These are phyloP conservation scores for Coprinopsis strossmayeri DNA, from an alignment of 768 basidiomycete genomes.

Conservation along the genomic window DNA sequence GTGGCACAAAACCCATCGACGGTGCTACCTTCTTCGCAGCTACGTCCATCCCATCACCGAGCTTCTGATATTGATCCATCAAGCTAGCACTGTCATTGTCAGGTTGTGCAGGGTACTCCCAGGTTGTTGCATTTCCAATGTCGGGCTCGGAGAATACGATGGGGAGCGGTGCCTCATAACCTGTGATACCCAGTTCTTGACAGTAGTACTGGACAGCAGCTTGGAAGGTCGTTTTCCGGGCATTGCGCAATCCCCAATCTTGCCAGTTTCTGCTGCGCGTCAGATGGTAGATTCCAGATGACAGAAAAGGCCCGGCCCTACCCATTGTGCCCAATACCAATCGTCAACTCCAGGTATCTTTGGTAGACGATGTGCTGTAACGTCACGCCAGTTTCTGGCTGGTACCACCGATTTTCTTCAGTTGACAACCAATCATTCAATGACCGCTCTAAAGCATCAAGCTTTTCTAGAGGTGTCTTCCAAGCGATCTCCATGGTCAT, in stretches of 20 bases:
- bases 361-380: constrained; percentile 63
- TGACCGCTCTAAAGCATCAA: constrained; percentile 60
- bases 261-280: constrained; percentile 22
- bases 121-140: constrained; percentile 3
- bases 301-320: constrained; percentile 14
- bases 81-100: not conserved
- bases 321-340: constrained; percentile 56
- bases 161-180: constrained; percentile 55
- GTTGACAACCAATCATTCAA: constrained; percentile 73
- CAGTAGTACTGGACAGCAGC: constrained; percentile 72
- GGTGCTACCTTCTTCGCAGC: constrained; percentile 27
- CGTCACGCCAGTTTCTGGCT: constrained; percentile 57
- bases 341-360: constrained; percentile 60
- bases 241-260: constrained; percentile 54
- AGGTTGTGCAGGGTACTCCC: not conserved
- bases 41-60: constrained; percentile 21
- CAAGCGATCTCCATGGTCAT: constrained; percentile 69
- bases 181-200: constrained; percentile 59
- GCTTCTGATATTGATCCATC: constrained; percentile 5
- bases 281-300: not conserved
- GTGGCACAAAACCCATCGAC: constrained; percentile 42
- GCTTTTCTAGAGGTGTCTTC: constrained; percentile 65
- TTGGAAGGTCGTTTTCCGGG: constrained; percentile 72
- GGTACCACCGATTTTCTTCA: constrained; percentile 77
- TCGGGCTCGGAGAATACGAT: constrained; percentile 37